phyloP scores from a whole-genome alignment of 208 protist species.

The Acanthamoeba castellanii region DNA sequence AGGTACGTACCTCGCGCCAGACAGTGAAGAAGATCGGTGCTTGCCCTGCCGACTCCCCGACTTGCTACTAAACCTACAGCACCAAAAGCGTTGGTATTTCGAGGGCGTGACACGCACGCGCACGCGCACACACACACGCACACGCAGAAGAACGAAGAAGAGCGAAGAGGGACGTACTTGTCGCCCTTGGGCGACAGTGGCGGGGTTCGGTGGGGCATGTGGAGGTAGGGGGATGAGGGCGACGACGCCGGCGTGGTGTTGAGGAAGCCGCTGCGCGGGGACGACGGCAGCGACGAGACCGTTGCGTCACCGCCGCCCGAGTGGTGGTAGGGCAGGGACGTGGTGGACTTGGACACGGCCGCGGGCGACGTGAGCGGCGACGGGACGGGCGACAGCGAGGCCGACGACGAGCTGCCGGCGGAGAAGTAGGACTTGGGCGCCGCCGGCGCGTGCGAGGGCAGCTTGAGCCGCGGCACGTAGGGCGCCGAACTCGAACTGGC shows the following conservation, averaged over 20 bases:
- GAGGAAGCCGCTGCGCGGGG: background rate
- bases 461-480: constrained; percentile 53
- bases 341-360: background rate
- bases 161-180: background rate
- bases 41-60: background rate
- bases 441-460: background rate
- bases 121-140: background rate
- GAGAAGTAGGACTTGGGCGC: constrained; percentile 44
- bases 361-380: background rate
- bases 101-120: background rate
- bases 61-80: background rate
- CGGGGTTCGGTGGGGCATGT: constrained; percentile 23
- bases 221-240: background rate
- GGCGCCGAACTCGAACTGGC: constrained; percentile 5
- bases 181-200: constrained; percentile 42
- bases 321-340: background rate
- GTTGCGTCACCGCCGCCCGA: background rate
- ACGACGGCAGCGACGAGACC: background rate
- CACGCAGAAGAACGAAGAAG: background rate
- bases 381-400: background rate
- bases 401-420: background rate
- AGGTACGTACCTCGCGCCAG: background rate
- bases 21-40: constrained; percentile 11
- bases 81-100: background rate
- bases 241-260: constrained; percentile 10